Base-by-base conservation (phyloP, 306 rosid genomes). In the Prinsepia uniflora region DNA sequence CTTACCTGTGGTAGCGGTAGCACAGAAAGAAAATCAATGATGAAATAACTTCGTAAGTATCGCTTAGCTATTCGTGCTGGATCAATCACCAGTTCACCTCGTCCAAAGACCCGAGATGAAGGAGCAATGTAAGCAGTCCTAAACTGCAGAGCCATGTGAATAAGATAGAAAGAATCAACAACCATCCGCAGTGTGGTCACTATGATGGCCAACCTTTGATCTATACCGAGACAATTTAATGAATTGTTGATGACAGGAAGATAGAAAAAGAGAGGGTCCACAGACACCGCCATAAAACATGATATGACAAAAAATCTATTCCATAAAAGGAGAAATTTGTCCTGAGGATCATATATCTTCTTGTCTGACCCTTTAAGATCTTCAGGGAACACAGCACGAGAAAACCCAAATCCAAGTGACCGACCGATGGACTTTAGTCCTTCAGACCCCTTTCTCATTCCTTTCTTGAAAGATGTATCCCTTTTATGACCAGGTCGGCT, bases 71-170 rank as follows among this genome's bases (percentile, higher is more conserved):
- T 94, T 83, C 88, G 85, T 67, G 89, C 89, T 0, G 97, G 75
- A 78, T 86, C 96, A 80, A 94, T 90, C 84, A 94, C 97, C 83
- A 94, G 96, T 86, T 94, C 98, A 78, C 98, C 98, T 73, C 97
- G 84, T 78, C 97, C 98, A 81, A 94, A 94, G 76, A 94, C 98
- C 85, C 96, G 92, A 77, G 98, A 94, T 62, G 98, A 94, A 68
- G 98, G 98, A 77, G 98, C 98, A 74, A 94, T 90, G 79, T 90
- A 90, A 50, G 96, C 97, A 41, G 97, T 94, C 68, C 97, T 96
- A 66, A 94, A 94, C 75, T 89, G 99, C 79, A 94, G 92, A 70
- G 95, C 99, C 96, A 94, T 94, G 88, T 85, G 95, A 74, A 89
- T 60, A 68, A 94, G 95, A 82, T 87, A 90, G 83, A 94, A 94